Base-by-base conservation (phyloP, 345 rosid genomes). In the Eucalyptus lansdowneana region DNA sequence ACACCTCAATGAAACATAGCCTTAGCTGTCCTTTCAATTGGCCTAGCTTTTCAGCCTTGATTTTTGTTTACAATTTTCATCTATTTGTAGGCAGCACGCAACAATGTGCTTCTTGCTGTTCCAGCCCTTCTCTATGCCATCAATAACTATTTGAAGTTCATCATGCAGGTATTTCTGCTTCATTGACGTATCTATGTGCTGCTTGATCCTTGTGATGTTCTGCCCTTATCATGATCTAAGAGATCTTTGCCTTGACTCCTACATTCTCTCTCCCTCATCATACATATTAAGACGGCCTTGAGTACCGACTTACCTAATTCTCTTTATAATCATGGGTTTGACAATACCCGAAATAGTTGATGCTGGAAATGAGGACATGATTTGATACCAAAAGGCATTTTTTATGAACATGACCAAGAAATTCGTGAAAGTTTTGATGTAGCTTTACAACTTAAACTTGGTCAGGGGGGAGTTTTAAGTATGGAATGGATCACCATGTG, bases 71-170 rank as follows among this genome's bases (percentile, higher is more conserved):
- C 50, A 44, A 53, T 67, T 88, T 54, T 81, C 65, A 62, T 22
- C 72, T 67, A 86, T 86, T 87, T 91, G 67, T 93, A 95, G 96
- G 96, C 95, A 87, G 95, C 96, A 62, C 94, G 93, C 42, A 92
- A 92, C 92, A 95, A 95, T 88, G 92, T 91, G 88, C 95, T 95
- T 90, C 95, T 95, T 80, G 97, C 97, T 58, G 95, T 94, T 92
- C 97, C 97, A 40, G 96, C 97, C 37, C 65, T 94, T 88, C 94
- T 95, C 12, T 95, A 95, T 90, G 97, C 97, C 56, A 89, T 95
- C 91, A 95, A 94, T 92, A 95, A 95, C 88, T 95, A 95, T 89
- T 91, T 95, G 88, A 95, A 95, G 93, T 95, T 95, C 90, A 92
- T 87, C 80, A 95, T 95, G 97, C 97, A 95, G 97, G 97, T 94